Evolutionary conservation across 1,139 yeast genomes (phyloP), one percentile per base, ranked within the genome.

Genomic region (Chernovozyma aurita): DNA sequence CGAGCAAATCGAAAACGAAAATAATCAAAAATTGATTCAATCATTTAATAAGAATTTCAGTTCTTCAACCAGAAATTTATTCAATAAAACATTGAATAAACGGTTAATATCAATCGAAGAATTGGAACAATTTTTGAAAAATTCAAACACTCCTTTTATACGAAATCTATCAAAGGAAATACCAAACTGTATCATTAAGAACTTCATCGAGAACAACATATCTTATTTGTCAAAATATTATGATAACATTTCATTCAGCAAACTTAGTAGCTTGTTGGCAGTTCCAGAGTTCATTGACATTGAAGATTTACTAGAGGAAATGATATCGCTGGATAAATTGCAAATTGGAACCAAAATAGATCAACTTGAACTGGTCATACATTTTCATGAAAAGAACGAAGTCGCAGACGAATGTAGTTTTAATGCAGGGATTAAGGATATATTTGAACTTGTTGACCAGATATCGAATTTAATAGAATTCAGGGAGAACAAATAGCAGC

Each of bases 281-380:
- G 37, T 50, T 13, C 9, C 47, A 36, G 30, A 14, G 4, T n/a
- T 14, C 22, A 29, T 37, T 1, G 46, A 54, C 34, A 29, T 53
- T 33, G 63, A 63, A 45, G 49, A 42, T 25, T 34, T 63, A 18
- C 45, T 66, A 7, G 48, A 55, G 24, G 49, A 49, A 18, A 67
- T 69, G 73, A 64, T 69, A 31, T 48, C 55, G 24, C 44, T 43
- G 18, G 55, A 59, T 30, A 65, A 65, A 43, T 49, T 67, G 13
- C 65, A 66, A 2, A 28, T 41, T 4, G 51, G 50, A 9, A 54
- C 65, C 6, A 53, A 48, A 31, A 59, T 69, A 20, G 67, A 69
- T 48, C 73, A 67, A 41, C 32, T 55, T 5, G 42, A 52, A n/a
- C 48, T 47, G 3, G 38, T 9, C 41, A 65, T 31, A 39, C 47